Conservation (phyloP, 2,329 filamentous ascomycete species). For the Aspergillus niger region DNA sequence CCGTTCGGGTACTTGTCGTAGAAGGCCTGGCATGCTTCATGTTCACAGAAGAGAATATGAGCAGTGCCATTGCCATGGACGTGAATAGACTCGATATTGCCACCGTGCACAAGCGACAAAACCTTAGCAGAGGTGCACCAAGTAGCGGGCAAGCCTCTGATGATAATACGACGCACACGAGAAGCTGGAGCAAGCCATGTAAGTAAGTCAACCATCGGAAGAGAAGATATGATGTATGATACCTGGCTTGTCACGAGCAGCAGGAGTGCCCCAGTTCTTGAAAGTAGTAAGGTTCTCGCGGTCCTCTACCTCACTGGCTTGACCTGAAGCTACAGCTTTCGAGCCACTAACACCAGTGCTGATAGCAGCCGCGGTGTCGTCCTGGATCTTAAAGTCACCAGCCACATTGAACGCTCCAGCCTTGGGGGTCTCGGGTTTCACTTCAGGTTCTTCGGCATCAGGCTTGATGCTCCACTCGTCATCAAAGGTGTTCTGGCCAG, state of each 20-base stretch:
- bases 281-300: conserved; percentile 35
- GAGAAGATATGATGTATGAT: conserved; percentile 4
- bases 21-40: conserved; percentile 38
- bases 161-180: conserved; percentile 34
- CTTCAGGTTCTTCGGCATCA: not conserved
- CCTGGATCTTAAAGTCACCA: not conserved
- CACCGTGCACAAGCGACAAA: conserved; percentile 42
- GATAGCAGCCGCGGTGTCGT: not conserved
- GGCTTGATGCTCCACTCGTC: not conserved
- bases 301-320: conserved; percentile 25
- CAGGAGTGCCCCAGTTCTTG: conserved; percentile 34
- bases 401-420: not conserved
- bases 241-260: conserved; percentile 31
- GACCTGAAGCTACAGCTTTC: not conserved
- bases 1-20: conserved; percentile 40
- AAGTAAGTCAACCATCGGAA: not conserved
- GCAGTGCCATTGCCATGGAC: conserved; percentile 28
- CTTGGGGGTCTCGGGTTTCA: not conserved
- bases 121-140: conserved; percentile 35
- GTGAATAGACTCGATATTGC: conserved; percentile 38
- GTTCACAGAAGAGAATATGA: conserved; percentile 39
- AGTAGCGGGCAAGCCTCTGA: conserved; percentile 39
- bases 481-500: not conserved
- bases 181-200: conserved; percentile 20
- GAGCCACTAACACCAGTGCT: not conserved